Conservation (phyloP, 2,329 filamentous ascomycete species). For the Verticillium longisporum region DNA sequence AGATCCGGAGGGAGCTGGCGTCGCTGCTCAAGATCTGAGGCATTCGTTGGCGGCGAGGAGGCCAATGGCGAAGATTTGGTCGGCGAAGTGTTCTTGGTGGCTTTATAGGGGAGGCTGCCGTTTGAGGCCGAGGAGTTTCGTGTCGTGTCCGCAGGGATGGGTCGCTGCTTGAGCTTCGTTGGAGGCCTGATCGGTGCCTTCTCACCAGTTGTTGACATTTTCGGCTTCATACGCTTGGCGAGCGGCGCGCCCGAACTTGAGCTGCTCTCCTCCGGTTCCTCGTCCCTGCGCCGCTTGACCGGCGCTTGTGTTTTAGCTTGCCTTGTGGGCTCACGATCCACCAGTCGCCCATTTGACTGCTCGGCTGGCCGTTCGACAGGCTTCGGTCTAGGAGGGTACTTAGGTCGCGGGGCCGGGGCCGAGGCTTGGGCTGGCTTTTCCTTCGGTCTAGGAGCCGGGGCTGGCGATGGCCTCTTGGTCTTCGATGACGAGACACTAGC, state of each 20-base stretch:
- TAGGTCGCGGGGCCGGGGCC: constrained; percentile 16
- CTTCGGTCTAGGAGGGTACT: constrained; percentile 24
- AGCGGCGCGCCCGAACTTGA: constrained; percentile 54
- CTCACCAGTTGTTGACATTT: constrained; percentile 9
- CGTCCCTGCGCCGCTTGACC: constrained; percentile 45
- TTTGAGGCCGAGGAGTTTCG: not conserved
- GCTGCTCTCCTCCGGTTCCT: constrained; percentile 44
- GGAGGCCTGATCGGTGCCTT: constrained; percentile 25
- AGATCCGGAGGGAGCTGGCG: constrained; percentile 20
- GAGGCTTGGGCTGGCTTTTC: constrained; percentile 15
- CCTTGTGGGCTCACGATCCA: constrained; percentile 20
- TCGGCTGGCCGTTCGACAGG: constrained; percentile 16
- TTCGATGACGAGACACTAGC: constrained; percentile 23
- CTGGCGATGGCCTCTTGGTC: constrained; percentile 16
- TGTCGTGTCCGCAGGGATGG: constrained; percentile 39
- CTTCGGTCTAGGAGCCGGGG: constrained; percentile 19
- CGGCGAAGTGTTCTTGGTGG: constrained; percentile 43
- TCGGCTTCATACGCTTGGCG: constrained; percentile 50
- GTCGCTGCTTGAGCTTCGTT: constrained; percentile 31
- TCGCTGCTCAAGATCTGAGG: constrained; percentile 48
- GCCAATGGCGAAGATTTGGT: constrained; percentile 58
- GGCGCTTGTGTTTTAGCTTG: constrained; percentile 23
- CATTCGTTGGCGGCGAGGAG: constrained; percentile 60
- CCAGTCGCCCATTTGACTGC: constrained; percentile 14
- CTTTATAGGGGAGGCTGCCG: constrained; percentile 27